These are phyloP conservation scores for Breynia disticha DNA, from an alignment of 441 rosid genomes.

Conservation along the genomic window DNA sequence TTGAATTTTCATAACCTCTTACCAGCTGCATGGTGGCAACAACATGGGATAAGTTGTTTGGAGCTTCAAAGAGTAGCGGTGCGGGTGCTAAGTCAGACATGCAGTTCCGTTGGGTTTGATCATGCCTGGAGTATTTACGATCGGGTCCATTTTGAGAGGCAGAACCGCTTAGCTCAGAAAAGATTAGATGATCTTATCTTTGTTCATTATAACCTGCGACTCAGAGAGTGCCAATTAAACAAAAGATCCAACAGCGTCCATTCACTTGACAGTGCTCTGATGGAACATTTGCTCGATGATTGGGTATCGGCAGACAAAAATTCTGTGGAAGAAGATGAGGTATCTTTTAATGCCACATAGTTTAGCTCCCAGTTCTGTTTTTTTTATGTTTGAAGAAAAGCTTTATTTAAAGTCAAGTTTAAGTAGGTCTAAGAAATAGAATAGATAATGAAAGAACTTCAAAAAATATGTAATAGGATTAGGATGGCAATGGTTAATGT, in stretches of 20 bases:
- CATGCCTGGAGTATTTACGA: conserved; percentile 64
- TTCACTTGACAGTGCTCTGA: conserved; percentile 37
- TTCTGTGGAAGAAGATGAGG: conserved; percentile 49
- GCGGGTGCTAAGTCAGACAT: conserved; percentile 77
- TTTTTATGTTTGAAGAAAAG: no score
- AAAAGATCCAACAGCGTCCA: conserved; percentile 28
- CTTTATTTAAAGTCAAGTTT: no score
- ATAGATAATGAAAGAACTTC: no score
- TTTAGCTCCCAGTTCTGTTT: no score
- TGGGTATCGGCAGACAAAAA: conserved; percentile 49
- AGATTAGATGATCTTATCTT: conserved; percentile 47
- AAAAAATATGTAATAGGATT: no score
- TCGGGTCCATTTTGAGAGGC: conserved; percentile 44
- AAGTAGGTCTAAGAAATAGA: no score
- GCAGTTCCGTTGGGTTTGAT: conserved; percentile 68
- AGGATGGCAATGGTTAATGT: no score
- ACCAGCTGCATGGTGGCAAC: conserved; percentile 86
- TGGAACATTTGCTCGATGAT: conserved; percentile 47
- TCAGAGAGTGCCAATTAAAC: conserved; percentile 41
- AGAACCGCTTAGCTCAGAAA: conserved; percentile 39
- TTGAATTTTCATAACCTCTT: conserved; percentile 1
- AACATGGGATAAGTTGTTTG: conserved; percentile 71
- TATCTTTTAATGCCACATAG: conserved; percentile 11
- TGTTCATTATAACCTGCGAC: conserved; percentile 63
- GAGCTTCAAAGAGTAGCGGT: conserved; percentile 78